These are phyloP conservation scores for Parachaetomium inaequale DNA, from an alignment of 495 filamentous ascomycete species.

Conservation along the genomic window DNA sequence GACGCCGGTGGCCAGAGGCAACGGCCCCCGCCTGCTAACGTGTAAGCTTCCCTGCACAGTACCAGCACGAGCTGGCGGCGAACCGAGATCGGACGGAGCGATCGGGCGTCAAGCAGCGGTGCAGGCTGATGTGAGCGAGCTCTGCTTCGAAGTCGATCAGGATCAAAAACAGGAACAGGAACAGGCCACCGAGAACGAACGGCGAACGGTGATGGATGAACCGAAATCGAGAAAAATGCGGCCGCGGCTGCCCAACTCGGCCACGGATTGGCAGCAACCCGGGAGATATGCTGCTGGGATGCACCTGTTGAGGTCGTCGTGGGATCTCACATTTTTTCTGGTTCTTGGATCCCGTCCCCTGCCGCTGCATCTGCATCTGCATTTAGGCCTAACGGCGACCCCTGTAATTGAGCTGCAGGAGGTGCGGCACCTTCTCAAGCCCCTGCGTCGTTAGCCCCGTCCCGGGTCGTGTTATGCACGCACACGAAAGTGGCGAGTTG, in stretches of 20 bases:
- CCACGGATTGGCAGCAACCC: not conserved
- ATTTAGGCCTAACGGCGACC: conserved; percentile 34
- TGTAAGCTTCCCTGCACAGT: not conserved
- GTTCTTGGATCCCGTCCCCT: conserved; percentile 18
- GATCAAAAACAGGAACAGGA: not conserved
- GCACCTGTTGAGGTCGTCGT: conserved; percentile 7
- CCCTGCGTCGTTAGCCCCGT: conserved; percentile 27
- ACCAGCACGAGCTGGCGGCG: not conserved
- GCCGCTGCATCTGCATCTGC: conserved; percentile 24
- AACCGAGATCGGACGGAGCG: not conserved
- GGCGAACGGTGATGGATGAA: not conserved
- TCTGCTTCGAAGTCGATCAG: not conserved
- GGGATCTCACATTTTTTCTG: conserved; percentile 15
- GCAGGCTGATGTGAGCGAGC: not conserved
- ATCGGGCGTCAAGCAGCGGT: not conserved
- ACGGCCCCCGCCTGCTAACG: conserved; percentile 1
- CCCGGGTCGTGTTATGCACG: not conserved
- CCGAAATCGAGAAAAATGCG: not conserved
- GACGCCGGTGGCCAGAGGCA: conserved; percentile 7
- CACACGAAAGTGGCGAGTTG: conserved; percentile 1
- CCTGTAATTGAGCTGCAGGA: conserved; percentile 30
- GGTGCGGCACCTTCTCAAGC: conserved; percentile 24
- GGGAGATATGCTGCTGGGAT: not conserved
- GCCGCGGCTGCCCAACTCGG: not conserved
- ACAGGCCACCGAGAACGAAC: not conserved